Base-by-base conservation (phyloP, 257 asterid species). In the Ilex aquifolium region DNA sequence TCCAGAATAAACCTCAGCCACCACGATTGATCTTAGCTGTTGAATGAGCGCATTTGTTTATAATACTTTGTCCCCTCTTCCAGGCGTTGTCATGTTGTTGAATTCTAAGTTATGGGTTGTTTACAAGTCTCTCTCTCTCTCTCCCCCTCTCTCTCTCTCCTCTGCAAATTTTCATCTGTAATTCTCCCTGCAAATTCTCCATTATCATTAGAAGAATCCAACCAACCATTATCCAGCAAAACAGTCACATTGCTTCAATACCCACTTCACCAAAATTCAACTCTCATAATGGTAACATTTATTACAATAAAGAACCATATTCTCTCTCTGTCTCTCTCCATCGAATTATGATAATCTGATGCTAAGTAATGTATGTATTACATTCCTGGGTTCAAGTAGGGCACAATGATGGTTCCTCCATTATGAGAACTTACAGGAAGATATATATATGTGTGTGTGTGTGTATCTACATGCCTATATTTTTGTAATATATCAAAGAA, bases 61-160 rank as follows among this genome's bases (percentile, higher is more conserved):
- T 72, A 68, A 76, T 64, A 62, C 72, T 59, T 76, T 53, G 72
- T 61, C 72, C 60, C 72, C 48, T n/a, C 29, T 39, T 32, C 55
- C 74, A 46, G 39, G 65, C 66, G 76, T n/a, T 76, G 62, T 73
- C 56, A 74, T 80, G 67, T 72, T 70, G 90, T 84, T 82, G 81
- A 83, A 72, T 84, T 86, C 78, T 78, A 78, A 82, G 95, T 84
- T 81, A 88, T 94, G 78, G 86, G 70, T 85, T 83, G 87, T 81
- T 88, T 79, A 85, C 82, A 77, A 77, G 75, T 82, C 85, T 69
- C 56, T 69, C 67, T 50, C 58, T 31, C 71, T 21, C 80, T 78
- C 74, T 69, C 36, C 15, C 57, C 3, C 31, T 5, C 5, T 50
- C 66, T 39, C 59, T 31, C 56, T 58, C 48, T 17, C 61, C 5